Percentiles rank a stretch among this genome's conserved stretches.
Conservation (phyloP, 179 eudicot species). For the Carnegiea gigantea region DNA sequence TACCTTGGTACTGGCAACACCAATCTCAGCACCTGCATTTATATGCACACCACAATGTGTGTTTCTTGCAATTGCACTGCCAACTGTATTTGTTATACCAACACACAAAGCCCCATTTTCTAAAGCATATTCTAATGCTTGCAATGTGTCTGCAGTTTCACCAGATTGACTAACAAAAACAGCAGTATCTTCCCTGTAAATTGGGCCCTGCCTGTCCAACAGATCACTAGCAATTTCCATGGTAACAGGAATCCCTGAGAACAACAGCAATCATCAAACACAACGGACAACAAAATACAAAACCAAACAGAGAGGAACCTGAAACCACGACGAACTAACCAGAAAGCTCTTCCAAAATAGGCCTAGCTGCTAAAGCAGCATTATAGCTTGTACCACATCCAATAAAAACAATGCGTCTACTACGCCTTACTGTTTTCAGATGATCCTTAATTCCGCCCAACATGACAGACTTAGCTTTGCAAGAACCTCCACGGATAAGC, state of each 20-base stretch:
- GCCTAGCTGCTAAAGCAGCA: conserved; percentile 92
- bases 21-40: conserved; percentile 98
- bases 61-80: conserved; percentile 91
- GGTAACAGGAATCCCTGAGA: conserved; percentile 82
- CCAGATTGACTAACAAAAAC: conserved; percentile 99
- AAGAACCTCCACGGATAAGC: conserved; percentile 87
- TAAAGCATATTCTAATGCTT: conserved; percentile 83
- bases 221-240: conserved; percentile 99
- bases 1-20: conserved; percentile 99
- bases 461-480: conserved; percentile 84
- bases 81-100: conserved; percentile 96
- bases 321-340: conserved; percentile 42
- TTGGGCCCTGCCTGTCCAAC: conserved; percentile 96
- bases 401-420: conserved; percentile 86
- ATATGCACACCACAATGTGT: conserved; percentile 97
- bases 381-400: conserved; percentile 98
- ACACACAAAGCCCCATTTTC: conserved; percentile 97
- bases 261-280: conserved; percentile 4
- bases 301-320: conserved; percentile 8
- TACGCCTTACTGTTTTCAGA: conserved; percentile 92
- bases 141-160: conserved; percentile 95
- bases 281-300: neutral
- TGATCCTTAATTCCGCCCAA: conserved; percentile 95
- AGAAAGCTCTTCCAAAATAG: conserved; percentile 93
- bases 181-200: conserved; percentile 94